Conservation (phyloP, 1,139 yeast species). For the Nakaseomyces delphensis region DNA sequence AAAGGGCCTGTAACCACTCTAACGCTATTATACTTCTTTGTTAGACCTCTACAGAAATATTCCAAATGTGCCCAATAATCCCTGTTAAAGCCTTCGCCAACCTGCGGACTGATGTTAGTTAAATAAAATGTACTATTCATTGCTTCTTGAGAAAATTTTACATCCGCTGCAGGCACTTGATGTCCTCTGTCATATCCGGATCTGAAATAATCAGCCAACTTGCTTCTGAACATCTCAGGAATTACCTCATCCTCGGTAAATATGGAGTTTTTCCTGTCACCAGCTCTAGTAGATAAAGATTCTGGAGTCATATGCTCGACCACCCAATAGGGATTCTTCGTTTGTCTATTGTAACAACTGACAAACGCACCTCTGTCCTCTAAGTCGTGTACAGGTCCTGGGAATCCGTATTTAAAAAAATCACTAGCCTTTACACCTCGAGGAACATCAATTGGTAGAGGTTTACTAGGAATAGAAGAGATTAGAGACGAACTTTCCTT, state of each 20-base stretch:
- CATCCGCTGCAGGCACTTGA: constrained; percentile 97
- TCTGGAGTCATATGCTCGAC: constrained; percentile 82
- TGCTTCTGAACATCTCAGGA: constrained; percentile 67
- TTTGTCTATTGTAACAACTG: constrained; percentile 77
- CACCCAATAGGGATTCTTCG: constrained; percentile 86
- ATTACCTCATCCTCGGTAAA: constrained; percentile 84
- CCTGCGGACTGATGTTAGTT: constrained; percentile 93
- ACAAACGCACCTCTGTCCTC: constrained; percentile 66
- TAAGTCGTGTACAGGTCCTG: constrained; percentile 88
- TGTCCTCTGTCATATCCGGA: constrained; percentile 97
- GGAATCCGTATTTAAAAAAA: constrained; percentile 83
- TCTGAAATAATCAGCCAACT: constrained; percentile 77
- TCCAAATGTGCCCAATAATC: constrained; percentile 98
- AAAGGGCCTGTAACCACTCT: constrained; percentile 91
- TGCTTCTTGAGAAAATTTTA: constrained; percentile 78
- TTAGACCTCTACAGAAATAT: constrained; percentile 72
- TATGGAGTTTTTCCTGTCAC: constrained; percentile 70
- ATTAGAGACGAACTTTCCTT: not conserved
- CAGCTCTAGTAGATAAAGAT: constrained; percentile 45
- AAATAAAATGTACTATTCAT: constrained; percentile 91
- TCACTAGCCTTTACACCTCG: constrained; percentile 52
- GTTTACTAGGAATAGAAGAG: not conserved
- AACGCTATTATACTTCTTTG: constrained; percentile 59
- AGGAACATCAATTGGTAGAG: not conserved
- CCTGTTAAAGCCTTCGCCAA: constrained; percentile 93